phyloP scores from a whole-genome alignment of 192 early-diverging fungal species.

The Rhizophagus clarus region DNA sequence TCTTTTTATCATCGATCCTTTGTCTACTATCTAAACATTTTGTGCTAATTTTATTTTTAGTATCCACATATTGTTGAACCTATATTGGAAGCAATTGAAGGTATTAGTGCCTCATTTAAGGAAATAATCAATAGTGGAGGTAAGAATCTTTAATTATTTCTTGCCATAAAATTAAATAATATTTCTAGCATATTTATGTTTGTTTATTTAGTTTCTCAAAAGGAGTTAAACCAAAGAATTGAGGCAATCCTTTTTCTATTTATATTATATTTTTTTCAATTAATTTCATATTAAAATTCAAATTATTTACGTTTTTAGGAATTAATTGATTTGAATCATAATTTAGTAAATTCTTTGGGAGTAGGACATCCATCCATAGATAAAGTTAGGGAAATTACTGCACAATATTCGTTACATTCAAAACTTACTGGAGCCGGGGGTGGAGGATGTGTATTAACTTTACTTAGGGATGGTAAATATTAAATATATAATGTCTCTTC shows the following conservation, averaged over 20 bases:
- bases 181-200: not conserved
- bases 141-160: constrained; percentile 18
- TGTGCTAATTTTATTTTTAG: constrained; percentile 26
- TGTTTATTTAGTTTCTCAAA: not conserved
- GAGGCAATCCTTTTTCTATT: not conserved
- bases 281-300: not conserved
- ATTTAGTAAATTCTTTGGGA: constrained; percentile 72
- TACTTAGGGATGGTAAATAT: constrained; percentile 63
- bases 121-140: constrained; percentile 34
- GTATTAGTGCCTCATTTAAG: constrained; percentile 49
- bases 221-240: not conserved
- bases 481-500: not conserved
- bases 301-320: constrained; percentile 43
- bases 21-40: not conserved
- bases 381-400: constrained; percentile 67
- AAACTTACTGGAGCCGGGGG: constrained; percentile 98
- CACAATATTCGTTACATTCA: constrained; percentile 61
- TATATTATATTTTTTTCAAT: not conserved
- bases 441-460: constrained; percentile 91
- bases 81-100: constrained; percentile 70
- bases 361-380: constrained; percentile 87
- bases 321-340: constrained; percentile 86
- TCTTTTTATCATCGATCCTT: not conserved
- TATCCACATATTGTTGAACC: constrained; percentile 62
- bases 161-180: not conserved